Conservation (phyloP, 345 rosid genomes). For the Leavenworthia alabamica region DNA sequence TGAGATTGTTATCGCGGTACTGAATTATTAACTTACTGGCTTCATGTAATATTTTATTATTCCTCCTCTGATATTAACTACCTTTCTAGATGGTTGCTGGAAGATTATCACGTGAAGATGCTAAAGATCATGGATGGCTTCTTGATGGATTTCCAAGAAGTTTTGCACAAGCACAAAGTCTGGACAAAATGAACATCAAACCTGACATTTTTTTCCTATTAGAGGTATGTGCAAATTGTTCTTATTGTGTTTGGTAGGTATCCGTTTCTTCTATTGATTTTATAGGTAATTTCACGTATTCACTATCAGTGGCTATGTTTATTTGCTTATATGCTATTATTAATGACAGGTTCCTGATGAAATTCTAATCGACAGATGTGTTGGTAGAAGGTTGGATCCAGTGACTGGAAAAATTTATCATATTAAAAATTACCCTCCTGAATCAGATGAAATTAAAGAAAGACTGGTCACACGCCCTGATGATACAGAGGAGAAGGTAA, state of each 20-base stretch:
- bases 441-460: constrained; percentile 60
- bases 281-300: background rate
- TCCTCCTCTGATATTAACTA: constrained; percentile 1
- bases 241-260: background rate
- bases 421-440: constrained; percentile 63
- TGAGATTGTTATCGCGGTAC: constrained; percentile 73
- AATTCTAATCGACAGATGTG: constrained; percentile 81
- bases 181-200: constrained; percentile 58
- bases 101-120: constrained; percentile 61
- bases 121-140: constrained; percentile 79
- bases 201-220: constrained; percentile 68
- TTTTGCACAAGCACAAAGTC: constrained; percentile 67
- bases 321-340: constrained; percentile 32
- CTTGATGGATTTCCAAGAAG: constrained; percentile 88
- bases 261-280: background rate
- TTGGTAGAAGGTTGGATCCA: constrained; percentile 82
- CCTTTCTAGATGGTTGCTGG: constrained; percentile 54
- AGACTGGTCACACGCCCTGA: constrained; percentile 81
- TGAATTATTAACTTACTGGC: background rate
- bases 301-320: background rate
- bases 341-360: constrained; percentile 88
- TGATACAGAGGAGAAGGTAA: constrained; percentile 83
- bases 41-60: background rate
- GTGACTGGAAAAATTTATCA: constrained; percentile 73
- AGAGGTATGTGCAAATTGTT: constrained; percentile 46